Percentiles rank a stretch among this genome's conserved stretches.
Conservation (phyloP, 1,139 yeast genomes). For the Pichia terricola region DNA sequence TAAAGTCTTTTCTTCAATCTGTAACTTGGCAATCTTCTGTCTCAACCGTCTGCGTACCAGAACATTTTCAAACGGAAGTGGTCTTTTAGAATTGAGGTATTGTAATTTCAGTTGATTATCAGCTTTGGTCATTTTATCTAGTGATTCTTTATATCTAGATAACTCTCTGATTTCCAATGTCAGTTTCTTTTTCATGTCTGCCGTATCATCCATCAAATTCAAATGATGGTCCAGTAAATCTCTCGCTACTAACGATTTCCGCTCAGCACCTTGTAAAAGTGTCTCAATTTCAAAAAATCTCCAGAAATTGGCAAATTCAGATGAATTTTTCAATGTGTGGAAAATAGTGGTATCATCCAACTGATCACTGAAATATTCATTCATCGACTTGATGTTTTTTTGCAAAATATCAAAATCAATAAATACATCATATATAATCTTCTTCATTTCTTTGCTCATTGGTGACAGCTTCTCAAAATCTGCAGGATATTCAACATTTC, state of each 20-base stretch:
- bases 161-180: slow-evolving; percentile 7
- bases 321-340: slow-evolving; percentile 23
- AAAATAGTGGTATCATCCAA: not conserved
- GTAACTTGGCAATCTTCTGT: slow-evolving; percentile 9
- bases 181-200: not conserved
- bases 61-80: slow-evolving; percentile 16
- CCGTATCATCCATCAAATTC: slow-evolving; percentile 1
- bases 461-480: slow-evolving; percentile 20
- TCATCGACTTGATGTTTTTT: slow-evolving; percentile 26
- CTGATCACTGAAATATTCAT: slow-evolving; percentile 30
- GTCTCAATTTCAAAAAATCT: slow-evolving; percentile 29
- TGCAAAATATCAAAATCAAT: slow-evolving; percentile 32
- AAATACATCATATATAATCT: slow-evolving; percentile 29
- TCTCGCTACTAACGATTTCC: slow-evolving; percentile 1
- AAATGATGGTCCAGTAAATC: slow-evolving; percentile 1
- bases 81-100: slow-evolving; percentile 6
- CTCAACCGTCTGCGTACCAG: slow-evolving; percentile 12
- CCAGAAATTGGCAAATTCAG: slow-evolving; percentile 30
- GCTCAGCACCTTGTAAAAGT: slow-evolving; percentile 18
- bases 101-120: not conserved
- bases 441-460: slow-evolving; percentile 27
- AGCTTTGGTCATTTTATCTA: slow-evolving; percentile 1
- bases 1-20: slow-evolving; percentile 12
- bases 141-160: slow-evolving; percentile 3
- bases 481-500: slow-evolving; percentile 25